phyloP scores from a whole-genome alignment of 2,329 filamentous ascomycete genomes.

The Tolypocladium ovalisporum region DNA sequence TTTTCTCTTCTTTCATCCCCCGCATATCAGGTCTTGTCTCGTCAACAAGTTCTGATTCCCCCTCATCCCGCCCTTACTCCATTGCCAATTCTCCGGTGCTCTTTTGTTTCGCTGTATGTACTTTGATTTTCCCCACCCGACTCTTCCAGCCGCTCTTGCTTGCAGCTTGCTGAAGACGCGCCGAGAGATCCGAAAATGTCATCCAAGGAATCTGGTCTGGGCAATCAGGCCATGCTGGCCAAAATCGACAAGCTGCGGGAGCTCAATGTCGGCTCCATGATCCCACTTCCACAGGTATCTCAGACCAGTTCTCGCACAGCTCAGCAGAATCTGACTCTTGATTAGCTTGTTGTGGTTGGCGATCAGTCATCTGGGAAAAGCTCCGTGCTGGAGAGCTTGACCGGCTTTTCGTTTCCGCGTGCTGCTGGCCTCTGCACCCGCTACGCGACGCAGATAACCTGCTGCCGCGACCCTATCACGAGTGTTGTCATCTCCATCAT shows the following conservation, averaged over 20 bases:
- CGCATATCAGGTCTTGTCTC: too few species aligned
- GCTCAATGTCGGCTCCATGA: constrained; percentile 23
- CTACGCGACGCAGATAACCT: constrained; percentile 27
- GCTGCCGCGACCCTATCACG: constrained; percentile 16
- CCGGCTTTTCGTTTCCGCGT: constrained; percentile 36
- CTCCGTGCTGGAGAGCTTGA: constrained; percentile 63
- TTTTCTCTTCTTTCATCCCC: neutral
- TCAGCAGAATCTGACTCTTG: neutral
- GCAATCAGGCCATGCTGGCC: constrained; percentile 13
- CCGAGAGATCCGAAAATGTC: neutral
- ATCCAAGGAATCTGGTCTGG: constrained; percentile 2
- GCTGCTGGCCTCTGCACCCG: constrained; percentile 34
- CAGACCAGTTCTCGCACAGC: constrained; percentile 25
- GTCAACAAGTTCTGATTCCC: too few species aligned
- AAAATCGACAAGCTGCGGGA: constrained; percentile 32
- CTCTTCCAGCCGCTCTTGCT: neutral
- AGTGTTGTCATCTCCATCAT: constrained; percentile 30
- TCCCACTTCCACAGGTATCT: constrained; percentile 42
- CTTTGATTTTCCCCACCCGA: neutral
- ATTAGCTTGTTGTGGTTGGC: constrained; percentile 62
- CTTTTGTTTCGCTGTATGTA: too few species aligned
- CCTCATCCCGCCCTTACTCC: too few species aligned
- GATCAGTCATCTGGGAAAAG: constrained; percentile 82
- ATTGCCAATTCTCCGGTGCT: too few species aligned
- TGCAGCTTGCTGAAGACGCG: neutral